phyloP scores from a whole-genome alignment of 179 eudicot species.

The Patellifolia procumbens region DNA sequence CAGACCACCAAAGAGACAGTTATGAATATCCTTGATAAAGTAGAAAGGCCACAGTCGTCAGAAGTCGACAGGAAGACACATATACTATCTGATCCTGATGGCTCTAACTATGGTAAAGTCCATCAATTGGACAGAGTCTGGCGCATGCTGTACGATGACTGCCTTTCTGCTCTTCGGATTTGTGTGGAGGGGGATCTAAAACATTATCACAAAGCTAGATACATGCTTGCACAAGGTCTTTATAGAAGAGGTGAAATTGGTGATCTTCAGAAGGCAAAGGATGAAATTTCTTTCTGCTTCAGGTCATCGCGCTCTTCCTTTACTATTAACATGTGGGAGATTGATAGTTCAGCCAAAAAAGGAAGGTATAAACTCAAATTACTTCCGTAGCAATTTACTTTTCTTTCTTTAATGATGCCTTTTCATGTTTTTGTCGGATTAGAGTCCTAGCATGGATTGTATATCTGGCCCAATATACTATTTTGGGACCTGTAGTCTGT shows the following conservation, averaged over 20 bases:
- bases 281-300: slow-evolving; percentile 95
- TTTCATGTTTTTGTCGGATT: not conserved
- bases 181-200: slow-evolving; percentile 99
- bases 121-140: slow-evolving; percentile 55
- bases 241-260: slow-evolving; percentile 71
- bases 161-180: slow-evolving; percentile 80
- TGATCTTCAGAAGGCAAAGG: slow-evolving; percentile 87
- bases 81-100: slow-evolving; percentile 30
- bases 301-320: slow-evolving; percentile 98
- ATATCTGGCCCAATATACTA: not conserved
- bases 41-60: slow-evolving; percentile 38
- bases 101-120: slow-evolving; percentile 28
- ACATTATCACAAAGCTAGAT: slow-evolving; percentile 98
- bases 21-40: slow-evolving; percentile 42
- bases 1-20: slow-evolving; percentile 62
- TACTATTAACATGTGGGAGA: slow-evolving; percentile 99
- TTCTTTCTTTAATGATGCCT: not conserved
- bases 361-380: slow-evolving; percentile 67
- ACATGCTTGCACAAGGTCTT: slow-evolving; percentile 94
- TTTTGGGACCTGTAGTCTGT: slow-evolving; percentile 1
- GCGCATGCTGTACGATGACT: slow-evolving; percentile 83
- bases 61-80: slow-evolving; percentile 32
- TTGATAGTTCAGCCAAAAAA: slow-evolving; percentile 90
- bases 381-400: not conserved
- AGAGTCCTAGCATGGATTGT: not conserved